A percentile compares a stretch with the other conserved stretches of the same genome.
These are phyloP conservation scores for Chrysoporthe puriensis DNA, from an alignment of 2,329 filamentous ascomycete species.

Conservation along the genomic window DNA sequence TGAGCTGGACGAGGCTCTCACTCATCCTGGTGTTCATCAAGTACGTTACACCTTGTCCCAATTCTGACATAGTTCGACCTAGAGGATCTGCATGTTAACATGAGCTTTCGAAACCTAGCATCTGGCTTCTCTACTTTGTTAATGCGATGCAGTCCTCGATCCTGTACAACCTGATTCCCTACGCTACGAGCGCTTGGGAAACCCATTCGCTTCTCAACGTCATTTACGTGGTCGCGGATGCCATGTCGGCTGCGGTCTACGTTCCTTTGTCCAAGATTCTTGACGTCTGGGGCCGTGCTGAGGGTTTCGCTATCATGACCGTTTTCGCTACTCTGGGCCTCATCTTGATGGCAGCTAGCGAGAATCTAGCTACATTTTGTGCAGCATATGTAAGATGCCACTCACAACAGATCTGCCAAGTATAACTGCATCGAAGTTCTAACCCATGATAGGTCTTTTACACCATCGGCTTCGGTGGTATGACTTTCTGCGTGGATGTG, in stretches of 20 bases:
- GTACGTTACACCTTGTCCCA: constrained; percentile 33
- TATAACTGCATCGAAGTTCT: constrained; percentile 20
- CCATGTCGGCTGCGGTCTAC: constrained; percentile 62
- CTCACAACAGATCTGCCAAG: too few species aligned
- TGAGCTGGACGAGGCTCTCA: constrained; percentile 31
- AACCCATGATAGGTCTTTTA: constrained; percentile 58
- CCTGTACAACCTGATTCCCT: constrained; percentile 46
- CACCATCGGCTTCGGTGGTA: constrained; percentile 59
- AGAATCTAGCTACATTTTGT: constrained; percentile 55
- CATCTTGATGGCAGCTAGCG: constrained; percentile 63
- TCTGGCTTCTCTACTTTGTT: constrained; percentile 56
- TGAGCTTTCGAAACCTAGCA: constrained; percentile 34
- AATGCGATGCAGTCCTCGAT: constrained; percentile 53
- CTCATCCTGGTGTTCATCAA: constrained; percentile 36
- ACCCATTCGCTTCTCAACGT: constrained; percentile 58
- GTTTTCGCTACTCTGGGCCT: constrained; percentile 52
- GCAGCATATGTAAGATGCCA: constrained; percentile 38
- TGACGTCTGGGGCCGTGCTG: constrained; percentile 52
- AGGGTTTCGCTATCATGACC: constrained; percentile 47
- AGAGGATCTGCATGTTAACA: background rate
- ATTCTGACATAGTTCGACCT: background rate
- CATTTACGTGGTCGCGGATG: constrained; percentile 56
- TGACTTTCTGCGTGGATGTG: constrained; percentile 63
- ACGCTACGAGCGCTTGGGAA: constrained; percentile 53
- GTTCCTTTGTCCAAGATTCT: constrained; percentile 51